Conservation (phyloP, 2,329 filamentous ascomycete species). For the Nothophaeocryptopus gaeumannii region DNA sequence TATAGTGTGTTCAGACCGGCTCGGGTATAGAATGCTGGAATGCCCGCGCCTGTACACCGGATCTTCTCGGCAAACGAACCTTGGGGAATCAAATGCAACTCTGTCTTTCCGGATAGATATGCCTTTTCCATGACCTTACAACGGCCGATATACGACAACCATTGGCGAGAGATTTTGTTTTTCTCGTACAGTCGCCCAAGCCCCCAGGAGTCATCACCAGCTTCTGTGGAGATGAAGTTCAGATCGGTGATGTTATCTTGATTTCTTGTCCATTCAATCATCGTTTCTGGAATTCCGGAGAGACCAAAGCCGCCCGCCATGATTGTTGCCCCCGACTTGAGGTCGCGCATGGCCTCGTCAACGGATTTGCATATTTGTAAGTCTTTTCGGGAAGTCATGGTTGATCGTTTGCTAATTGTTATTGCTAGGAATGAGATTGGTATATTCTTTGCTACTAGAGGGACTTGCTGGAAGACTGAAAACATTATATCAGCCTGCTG, state of each 20-base stretch:
- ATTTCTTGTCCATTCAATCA: constrained; percentile 66
- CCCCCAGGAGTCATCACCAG: constrained; percentile 66
- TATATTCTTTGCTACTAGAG: too few relatives aligned
- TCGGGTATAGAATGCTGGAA: constrained; percentile 75
- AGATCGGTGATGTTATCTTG: constrained; percentile 55
- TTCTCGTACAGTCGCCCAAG: constrained; percentile 65
- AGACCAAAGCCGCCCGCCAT: constrained; percentile 76
- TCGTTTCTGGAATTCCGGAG: constrained; percentile 69
- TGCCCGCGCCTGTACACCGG: constrained; percentile 70
- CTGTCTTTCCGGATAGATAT: constrained; percentile 68
- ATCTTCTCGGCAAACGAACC: constrained; percentile 70
- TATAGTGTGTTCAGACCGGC: constrained; percentile 64
- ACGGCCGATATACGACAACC: constrained; percentile 71
- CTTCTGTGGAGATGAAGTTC: constrained; percentile 77
- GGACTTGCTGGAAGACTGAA: too few relatives aligned
- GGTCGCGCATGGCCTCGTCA: constrained; percentile 65
- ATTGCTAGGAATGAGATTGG: too few relatives aligned
- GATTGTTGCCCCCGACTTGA: constrained; percentile 66
- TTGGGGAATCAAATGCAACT: constrained; percentile 72
- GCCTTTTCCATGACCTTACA: constrained; percentile 72
- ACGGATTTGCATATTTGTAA: constrained; percentile 43
- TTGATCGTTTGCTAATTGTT: not conserved
- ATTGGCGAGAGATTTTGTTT: constrained; percentile 67
- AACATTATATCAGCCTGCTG: too few relatives aligned
- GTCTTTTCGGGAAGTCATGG: constrained; percentile 12